Percentiles rank a stretch among this genome's conserved stretches.
These are phyloP conservation scores for Neocucurbitaria cava DNA, from an alignment of 2,329 filamentous ascomycete species.

Conservation along the genomic window DNA sequence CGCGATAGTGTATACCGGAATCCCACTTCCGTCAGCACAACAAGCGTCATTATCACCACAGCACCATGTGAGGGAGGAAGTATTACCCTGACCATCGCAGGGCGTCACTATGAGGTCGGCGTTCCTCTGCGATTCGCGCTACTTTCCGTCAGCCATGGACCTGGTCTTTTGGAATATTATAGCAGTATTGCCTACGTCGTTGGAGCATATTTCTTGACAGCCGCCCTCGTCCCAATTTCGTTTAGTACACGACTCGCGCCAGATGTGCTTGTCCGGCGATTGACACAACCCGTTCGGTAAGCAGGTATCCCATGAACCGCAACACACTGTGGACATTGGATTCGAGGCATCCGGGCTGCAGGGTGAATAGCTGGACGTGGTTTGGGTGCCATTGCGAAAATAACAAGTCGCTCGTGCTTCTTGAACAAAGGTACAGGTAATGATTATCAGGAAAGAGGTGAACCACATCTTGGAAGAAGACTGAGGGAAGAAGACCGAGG, in stretches of 20 bases:
- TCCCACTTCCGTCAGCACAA: background rate
- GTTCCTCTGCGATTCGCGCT: background rate
- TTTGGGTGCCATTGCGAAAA: constrained; percentile 3
- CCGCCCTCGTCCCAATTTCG: constrained; percentile 10
- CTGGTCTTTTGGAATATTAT: background rate
- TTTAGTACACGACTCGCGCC: constrained; percentile 11
- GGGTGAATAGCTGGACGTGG: background rate
- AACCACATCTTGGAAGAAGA: background rate
- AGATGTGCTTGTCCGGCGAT: constrained; percentile 1
- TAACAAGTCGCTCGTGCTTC: background rate
- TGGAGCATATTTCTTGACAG: constrained; percentile 16
- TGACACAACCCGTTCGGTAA: constrained; percentile 7
- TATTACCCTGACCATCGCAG: constrained; percentile 1
- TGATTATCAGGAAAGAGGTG: background rate
- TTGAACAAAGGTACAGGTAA: background rate
- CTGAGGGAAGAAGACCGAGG: background rate
- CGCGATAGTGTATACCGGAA: constrained; percentile 6
- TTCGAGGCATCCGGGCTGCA: constrained; percentile 4
- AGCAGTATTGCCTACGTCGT: constrained; percentile 3
- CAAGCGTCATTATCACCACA: constrained; percentile 1
- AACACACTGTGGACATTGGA: constrained; percentile 6
- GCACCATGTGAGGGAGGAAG: constrained; percentile 1
- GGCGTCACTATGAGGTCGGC: constrained; percentile 2
- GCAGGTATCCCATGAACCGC: constrained; percentile 6
- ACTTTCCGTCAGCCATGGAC: background rate